These are phyloP conservation scores for Acer campestre DNA, from an alignment of 345 rosid genomes.

Conservation along the genomic window DNA sequence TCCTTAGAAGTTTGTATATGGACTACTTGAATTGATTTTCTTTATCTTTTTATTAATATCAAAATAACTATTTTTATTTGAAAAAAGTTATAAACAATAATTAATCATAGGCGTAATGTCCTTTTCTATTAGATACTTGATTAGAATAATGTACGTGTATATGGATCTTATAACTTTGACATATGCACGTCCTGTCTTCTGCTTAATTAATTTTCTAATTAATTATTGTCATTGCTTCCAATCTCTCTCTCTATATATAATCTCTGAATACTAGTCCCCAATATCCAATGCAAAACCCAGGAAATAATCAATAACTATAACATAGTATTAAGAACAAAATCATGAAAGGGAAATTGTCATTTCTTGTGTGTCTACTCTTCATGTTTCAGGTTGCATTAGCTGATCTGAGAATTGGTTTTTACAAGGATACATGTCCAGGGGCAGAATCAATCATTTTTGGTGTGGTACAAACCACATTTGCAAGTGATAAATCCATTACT, in stretches of 20 bases:
- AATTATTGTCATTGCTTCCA: background rate
- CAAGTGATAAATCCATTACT: slow-evolving; percentile 42
- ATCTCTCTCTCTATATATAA: background rate
- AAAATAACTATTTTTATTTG: background rate
- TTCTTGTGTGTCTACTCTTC: slow-evolving; percentile 21
- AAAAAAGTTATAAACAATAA: too few species aligned
- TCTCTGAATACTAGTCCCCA: background rate
- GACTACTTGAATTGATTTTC: background rate
- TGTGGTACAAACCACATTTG: slow-evolving; percentile 42
- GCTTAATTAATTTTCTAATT: background rate
- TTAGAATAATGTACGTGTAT: too few species aligned
- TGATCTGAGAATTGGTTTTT: slow-evolving; percentile 53
- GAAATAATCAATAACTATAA: background rate
- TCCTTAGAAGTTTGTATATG: background rate
- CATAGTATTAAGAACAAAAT: background rate
- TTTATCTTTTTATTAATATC: background rate
- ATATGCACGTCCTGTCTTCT: background rate
- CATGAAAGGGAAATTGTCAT: slow-evolving; percentile 17
- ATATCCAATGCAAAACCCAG: background rate
- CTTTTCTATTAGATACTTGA: too few species aligned
- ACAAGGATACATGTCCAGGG: slow-evolving; percentile 52
- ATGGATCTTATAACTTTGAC: background rate
- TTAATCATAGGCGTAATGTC: too few species aligned
- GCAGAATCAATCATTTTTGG: slow-evolving; percentile 56
- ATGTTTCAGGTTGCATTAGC: slow-evolving; percentile 43